A percentile compares a stretch with the other conserved stretches of the same genome.
Conservation (phyloP, 176 grass and related monocot genomes). For the Saccharum officinarum region DNA sequence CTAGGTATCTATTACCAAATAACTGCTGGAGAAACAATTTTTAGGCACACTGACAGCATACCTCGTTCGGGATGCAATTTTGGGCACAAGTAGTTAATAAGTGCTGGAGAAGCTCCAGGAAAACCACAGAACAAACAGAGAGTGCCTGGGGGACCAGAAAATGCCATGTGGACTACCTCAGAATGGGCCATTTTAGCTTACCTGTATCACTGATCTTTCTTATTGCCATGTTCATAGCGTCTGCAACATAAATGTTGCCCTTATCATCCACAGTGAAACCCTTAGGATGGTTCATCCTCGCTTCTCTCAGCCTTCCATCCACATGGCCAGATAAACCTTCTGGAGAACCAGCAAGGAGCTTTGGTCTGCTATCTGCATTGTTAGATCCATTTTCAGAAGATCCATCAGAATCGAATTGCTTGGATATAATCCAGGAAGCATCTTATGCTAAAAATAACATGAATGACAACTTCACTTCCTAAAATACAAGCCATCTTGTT, state of each 20-base stretch:
- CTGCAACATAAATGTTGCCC: conserved; percentile 96
- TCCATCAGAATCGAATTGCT: not conserved
- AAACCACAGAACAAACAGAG: conserved; percentile 31
- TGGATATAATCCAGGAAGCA: not conserved
- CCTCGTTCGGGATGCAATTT: conserved; percentile 3
- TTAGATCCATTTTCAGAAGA: conserved; percentile 26
- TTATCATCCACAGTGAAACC: conserved; percentile 83
- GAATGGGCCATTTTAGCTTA: conserved; percentile 42
- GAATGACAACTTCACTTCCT: not conserved
- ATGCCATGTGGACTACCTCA: conserved; percentile 14
- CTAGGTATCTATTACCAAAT: not conserved
- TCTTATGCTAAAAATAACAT: not conserved
- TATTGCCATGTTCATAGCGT: conserved; percentile 97
- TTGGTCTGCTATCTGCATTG: conserved; percentile 91
- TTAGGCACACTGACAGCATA: not conserved
- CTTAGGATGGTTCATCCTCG: conserved; percentile 88
- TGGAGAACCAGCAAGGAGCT: conserved; percentile 83
- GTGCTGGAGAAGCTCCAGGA: conserved; percentile 9
- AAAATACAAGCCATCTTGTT: not conserved
- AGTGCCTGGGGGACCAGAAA: conserved; percentile 33
- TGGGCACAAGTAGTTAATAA: conserved; percentile 12
- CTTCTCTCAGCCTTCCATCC: conserved; percentile 73
- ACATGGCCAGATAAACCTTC: conserved; percentile 89
- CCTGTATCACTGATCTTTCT: conserved; percentile 95
- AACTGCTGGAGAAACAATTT: not conserved